Conservation (phyloP, 495 filamentous ascomycete species). For the Annulohypoxylon moriforme region DNA sequence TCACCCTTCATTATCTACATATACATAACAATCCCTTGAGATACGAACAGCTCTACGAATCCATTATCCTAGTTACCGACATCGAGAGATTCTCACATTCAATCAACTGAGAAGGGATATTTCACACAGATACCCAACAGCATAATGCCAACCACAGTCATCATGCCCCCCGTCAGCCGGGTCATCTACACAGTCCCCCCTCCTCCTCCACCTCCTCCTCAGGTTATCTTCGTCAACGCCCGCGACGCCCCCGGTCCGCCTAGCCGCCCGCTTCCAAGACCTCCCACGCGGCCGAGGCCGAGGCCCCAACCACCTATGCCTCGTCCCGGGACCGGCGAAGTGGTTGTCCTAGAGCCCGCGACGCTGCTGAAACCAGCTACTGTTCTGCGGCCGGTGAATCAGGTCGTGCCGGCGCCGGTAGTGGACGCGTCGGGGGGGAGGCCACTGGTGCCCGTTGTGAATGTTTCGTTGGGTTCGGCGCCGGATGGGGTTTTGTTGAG, state of each 20-base stretch:
- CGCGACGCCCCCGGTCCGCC: slow-evolving; percentile 25
- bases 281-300: slow-evolving; percentile 11
- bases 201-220: too few species aligned
- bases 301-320: background rate
- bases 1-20: background rate
- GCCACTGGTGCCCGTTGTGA: background rate
- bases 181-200: slow-evolving; percentile 28
- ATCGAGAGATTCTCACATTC: background rate
- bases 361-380: background rate
- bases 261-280: slow-evolving; percentile 8
- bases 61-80: background rate
- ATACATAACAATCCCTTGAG: too few species aligned
- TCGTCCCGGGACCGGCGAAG: background rate
- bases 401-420: background rate
- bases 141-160: slow-evolving; percentile 5
- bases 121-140: background rate
- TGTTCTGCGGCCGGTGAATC: background rate
- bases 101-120: background rate
- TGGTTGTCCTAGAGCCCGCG: background rate
- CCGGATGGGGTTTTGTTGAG: background rate
- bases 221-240: slow-evolving; percentile 1
- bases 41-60: background rate
- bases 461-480: background rate
- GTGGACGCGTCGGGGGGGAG: background rate
- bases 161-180: slow-evolving; percentile 21